Evolutionary conservation across 306 rosid species (phyloP).

Genomic region (Morella rubra): DNA sequence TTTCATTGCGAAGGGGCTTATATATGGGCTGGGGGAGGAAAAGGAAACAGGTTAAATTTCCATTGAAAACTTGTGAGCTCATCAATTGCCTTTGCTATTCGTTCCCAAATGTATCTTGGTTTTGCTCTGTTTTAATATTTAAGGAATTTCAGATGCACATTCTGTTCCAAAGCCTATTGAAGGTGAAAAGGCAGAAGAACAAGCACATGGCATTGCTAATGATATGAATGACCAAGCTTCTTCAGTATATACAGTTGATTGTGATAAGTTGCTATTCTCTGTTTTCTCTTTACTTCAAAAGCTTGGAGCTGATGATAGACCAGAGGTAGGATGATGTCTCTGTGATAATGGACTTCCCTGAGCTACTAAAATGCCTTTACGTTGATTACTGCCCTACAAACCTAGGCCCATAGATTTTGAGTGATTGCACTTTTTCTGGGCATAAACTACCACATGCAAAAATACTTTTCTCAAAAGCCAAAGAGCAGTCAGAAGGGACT

Average conservation of each 20-base stretch:
- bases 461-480: background rate
- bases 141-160: constrained; percentile 35
- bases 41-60: constrained; percentile 56
- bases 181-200: constrained; percentile 42
- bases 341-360: background rate
- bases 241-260: constrained; percentile 47
- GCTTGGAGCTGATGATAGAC: constrained; percentile 98
- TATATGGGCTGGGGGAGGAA: constrained; percentile 46
- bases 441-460: background rate
- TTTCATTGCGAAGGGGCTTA: constrained; percentile 85
- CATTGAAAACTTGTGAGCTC: constrained; percentile 26
- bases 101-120: background rate
- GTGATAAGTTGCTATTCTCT: constrained; percentile 68
- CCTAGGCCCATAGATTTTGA: background rate
- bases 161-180: constrained; percentile 44
- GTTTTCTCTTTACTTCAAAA: constrained; percentile 86
- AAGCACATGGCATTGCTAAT: constrained; percentile 31
- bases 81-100: constrained; percentile 10
- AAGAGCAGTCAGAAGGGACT: background rate
- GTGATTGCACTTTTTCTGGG: background rate
- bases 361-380: constrained; percentile 8
- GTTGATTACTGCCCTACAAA: background rate
- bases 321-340: constrained; percentile 62
- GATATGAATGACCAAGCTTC: constrained; percentile 42
- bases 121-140: constrained; percentile 26